Conservation (phyloP, 768 basidiomycete species). For the Stropharia rugosoannulata region DNA sequence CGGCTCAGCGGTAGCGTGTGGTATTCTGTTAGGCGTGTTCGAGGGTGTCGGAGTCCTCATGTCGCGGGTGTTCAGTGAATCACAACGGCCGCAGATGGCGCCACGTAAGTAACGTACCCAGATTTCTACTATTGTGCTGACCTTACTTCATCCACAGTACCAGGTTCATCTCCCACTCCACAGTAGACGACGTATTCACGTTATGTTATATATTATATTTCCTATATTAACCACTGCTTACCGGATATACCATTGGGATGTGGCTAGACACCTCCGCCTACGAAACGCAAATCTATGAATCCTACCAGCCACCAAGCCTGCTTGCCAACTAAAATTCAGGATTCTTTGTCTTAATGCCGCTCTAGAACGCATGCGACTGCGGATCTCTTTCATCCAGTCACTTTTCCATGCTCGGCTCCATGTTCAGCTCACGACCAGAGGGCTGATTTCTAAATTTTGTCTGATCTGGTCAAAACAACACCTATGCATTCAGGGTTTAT, state of each 20-base stretch:
- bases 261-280: too few species aligned
- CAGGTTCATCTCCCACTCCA: constrained; percentile 40
- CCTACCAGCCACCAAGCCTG: too few species aligned
- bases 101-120: constrained; percentile 52
- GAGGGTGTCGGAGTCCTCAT: constrained; percentile 95
- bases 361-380: too few species aligned
- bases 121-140: neutral
- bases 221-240: constrained; percentile 13
- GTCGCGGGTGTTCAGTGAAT: constrained; percentile 84
- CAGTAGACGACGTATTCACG: constrained; percentile 43
- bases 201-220: constrained; percentile 26
- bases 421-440: too few species aligned
- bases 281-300: too few species aligned
- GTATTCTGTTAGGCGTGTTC: constrained; percentile 92
- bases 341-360: too few species aligned
- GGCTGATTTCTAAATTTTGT: too few species aligned
- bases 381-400: too few species aligned
- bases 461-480: too few species aligned
- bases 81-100: constrained; percentile 76
- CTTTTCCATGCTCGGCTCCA: too few species aligned
- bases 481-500: too few species aligned
- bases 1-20: constrained; percentile 93
- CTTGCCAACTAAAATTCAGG: too few species aligned
- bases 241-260: neutral
- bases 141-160: constrained; percentile 24